A percentile compares a stretch with the other conserved stretches of the same genome.
Evolutionary conservation across 2,329 filamentous ascomycete genomes (phyloP).

Genomic region (Trichoderma koningiopsis): DNA sequence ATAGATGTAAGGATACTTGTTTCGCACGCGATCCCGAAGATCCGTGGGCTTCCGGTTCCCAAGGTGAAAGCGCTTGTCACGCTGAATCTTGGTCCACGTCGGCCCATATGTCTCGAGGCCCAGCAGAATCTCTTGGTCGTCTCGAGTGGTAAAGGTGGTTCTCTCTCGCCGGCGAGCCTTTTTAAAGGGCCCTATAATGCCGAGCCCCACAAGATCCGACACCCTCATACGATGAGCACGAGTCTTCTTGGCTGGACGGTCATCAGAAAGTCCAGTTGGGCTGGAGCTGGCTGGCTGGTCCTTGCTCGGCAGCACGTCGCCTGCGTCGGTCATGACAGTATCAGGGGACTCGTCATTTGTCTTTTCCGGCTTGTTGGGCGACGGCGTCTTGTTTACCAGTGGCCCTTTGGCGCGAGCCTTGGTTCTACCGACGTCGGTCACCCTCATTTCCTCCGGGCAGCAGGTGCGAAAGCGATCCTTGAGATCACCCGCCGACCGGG

Average conservation of each 20-base stretch:
- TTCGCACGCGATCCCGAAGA: conserved; percentile 63
- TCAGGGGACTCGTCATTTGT: conserved; percentile 51
- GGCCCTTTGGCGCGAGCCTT: conserved; percentile 29
- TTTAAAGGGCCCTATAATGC: conserved; percentile 64
- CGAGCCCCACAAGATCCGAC: conserved; percentile 58
- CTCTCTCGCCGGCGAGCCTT: conserved; percentile 63
- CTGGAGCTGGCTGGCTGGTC: conserved; percentile 31
- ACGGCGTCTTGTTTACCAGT: background rate
- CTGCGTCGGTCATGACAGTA: conserved; percentile 54
- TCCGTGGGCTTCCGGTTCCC: conserved; percentile 63
- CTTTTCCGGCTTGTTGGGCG: conserved; percentile 47
- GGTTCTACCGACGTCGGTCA: background rate
- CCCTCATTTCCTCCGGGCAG: conserved; percentile 62
- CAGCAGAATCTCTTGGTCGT: conserved; percentile 63
- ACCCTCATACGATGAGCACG: conserved; percentile 58
- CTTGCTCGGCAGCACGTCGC: conserved; percentile 31
- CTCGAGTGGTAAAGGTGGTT: conserved; percentile 62
- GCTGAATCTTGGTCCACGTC: conserved; percentile 67
- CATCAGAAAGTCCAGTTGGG: conserved; percentile 38
- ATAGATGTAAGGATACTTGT: conserved; percentile 64
- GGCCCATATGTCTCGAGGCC: conserved; percentile 63
- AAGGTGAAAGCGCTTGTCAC: conserved; percentile 60
- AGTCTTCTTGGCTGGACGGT: conserved; percentile 50
- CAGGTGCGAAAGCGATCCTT: conserved; percentile 69
- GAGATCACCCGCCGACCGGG: conserved; percentile 62